phyloP scores from a whole-genome alignment of 2,329 filamentous ascomycete species.

The Talaromyces albobiverticillius region DNA sequence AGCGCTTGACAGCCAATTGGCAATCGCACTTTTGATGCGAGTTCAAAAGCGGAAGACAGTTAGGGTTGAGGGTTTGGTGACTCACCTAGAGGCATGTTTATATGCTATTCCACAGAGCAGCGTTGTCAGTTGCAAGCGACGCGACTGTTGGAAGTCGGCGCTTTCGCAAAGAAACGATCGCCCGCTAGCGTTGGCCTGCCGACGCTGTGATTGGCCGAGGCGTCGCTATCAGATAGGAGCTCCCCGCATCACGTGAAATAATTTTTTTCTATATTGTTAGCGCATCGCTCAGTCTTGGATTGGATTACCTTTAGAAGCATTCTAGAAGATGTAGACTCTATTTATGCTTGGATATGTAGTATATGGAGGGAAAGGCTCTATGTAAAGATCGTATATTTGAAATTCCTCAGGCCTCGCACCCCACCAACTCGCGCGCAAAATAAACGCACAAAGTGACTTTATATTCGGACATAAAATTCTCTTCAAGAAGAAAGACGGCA shows the following conservation, averaged over 20 bases:
- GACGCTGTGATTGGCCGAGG: constrained; percentile 1
- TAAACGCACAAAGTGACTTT: no score
- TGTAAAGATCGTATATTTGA: no score
- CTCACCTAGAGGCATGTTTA: constrained; percentile 33
- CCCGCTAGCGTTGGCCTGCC: not conserved
- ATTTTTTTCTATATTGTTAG: not conserved
- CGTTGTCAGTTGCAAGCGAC: constrained; percentile 1
- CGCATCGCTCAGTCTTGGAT: no score
- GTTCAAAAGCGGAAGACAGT: not conserved
- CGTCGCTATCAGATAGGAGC: not conserved
- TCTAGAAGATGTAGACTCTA: no score
- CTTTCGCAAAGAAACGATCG: not conserved
- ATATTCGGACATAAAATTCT: no score
- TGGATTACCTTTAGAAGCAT: no score
- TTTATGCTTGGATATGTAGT: no score
- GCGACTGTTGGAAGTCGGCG: constrained; percentile 4
- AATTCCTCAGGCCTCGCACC: no score
- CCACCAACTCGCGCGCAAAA: no score
- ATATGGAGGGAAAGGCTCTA: no score
- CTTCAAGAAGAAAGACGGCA: no score
- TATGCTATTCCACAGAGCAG: not conserved
- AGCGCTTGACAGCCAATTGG: not conserved
- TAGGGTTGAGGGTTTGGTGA: not conserved
- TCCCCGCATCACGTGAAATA: constrained; percentile 10
- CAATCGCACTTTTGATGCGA: not conserved